Base-by-base conservation (phyloP, 345 rosid genomes). In the Moringa oleifera region DNA sequence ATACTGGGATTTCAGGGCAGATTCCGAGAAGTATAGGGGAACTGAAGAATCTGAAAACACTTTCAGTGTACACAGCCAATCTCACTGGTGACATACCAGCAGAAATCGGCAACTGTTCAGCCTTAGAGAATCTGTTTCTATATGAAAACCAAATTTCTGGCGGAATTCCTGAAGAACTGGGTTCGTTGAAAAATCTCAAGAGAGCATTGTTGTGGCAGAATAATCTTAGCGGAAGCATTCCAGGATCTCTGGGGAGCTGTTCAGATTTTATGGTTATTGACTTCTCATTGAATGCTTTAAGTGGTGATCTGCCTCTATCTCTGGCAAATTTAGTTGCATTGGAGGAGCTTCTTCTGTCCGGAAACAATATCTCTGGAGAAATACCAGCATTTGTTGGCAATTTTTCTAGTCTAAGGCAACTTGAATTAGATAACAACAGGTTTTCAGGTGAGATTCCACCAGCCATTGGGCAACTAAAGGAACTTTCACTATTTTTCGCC, bases 171-270 rank as follows among this genome's bases (percentile, higher is more conserved):
- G 68, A 68, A 16, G 80, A 77, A 70, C 23, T 87, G 59, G 77
- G 79, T 66, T 77, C 47, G 18, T 58, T 84, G 53, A 79, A 64
- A 57, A 69, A 82, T 58, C 85, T 87, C 62, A 75, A 70, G 70
- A 77, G 81, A 74, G 62, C 82, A 71, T 58, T 82, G 18, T 25
- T 87, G 10, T 87, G 93, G 93, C 83, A 80, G 72, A 87, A 87
- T 80, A 73, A 78, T 46, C 68, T 86, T 8, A 68, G 62, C 0
- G 89, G 93, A 56, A 63, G 45, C 33, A 77, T 86, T 57, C 89
- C 93, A 1, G 70, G 13, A 20, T 63, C 75, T 52, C 63, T 86
- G 5, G 89, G 78, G 37, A 79, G 77, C 65, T 79, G 81, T 61
- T 64, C 78, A 8, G 59, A 69, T 45, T 68, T 86, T 76, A 59